These are phyloP conservation scores for Russula sp. DNA, from an alignment of 768 basidiomycete genomes.

Conservation along the genomic window DNA sequence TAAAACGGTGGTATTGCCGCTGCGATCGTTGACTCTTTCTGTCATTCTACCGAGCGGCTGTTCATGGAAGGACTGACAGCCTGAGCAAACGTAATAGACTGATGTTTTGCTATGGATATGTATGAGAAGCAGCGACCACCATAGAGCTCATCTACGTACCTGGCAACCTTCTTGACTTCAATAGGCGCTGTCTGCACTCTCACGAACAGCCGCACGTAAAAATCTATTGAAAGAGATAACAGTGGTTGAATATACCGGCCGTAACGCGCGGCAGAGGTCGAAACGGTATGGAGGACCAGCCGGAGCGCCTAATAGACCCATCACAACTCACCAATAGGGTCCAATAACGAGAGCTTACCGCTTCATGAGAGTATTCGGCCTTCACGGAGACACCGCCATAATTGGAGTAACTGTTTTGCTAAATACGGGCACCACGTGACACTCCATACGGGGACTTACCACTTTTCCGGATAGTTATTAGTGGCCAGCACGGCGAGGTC, in stretches of 20 bases:
- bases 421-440: not conserved
- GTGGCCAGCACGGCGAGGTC: slow-evolving; percentile 93
- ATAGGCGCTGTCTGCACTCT: slow-evolving; percentile 65
- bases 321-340: not conserved
- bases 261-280: slow-evolving; percentile 85
- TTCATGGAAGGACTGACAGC: slow-evolving; percentile 75
- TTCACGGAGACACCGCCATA: slow-evolving; percentile 90
- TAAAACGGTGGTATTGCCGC: slow-evolving; percentile 51
- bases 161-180: slow-evolving; percentile 77
- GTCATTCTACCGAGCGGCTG: slow-evolving; percentile 79
- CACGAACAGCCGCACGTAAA: slow-evolving; percentile 91
- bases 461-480: slow-evolving; percentile 94
- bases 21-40: slow-evolving; percentile 51
- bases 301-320: slow-evolving; percentile 65
- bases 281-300: slow-evolving; percentile 80
- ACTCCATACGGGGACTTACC: slow-evolving; percentile 39
- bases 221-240: slow-evolving; percentile 90
- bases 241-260: slow-evolving; percentile 89
- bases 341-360: slow-evolving; percentile 41
- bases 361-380: slow-evolving; percentile 95
- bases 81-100: slow-evolving; percentile 74
- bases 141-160: slow-evolving; percentile 42
- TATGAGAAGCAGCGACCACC: not conserved
- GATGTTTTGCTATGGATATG: slow-evolving; percentile 65
- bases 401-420: slow-evolving; percentile 68